A percentile compares a stretch with the other conserved stretches of the same genome.
Conservation (phyloP, 306 rosid genomes). For the Benincasa hispida region DNA sequence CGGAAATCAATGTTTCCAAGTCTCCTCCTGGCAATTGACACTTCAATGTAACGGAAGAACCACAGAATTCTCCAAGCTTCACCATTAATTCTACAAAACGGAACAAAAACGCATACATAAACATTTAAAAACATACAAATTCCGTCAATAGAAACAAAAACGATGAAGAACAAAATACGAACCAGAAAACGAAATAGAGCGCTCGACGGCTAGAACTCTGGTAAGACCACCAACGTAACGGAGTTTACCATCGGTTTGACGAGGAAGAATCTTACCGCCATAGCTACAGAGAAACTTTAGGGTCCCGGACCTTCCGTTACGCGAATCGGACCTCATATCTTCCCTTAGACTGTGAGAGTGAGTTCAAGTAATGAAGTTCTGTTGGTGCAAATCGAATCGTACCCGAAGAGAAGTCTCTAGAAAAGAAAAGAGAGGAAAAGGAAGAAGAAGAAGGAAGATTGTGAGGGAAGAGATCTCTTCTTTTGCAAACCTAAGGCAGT, state of each 20-base stretch:
- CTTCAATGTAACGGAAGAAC: constrained; percentile 36
- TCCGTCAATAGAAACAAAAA: neutral
- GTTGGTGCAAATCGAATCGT: neutral
- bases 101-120: neutral
- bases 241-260: constrained; percentile 51
- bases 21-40: constrained; percentile 77
- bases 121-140: neutral
- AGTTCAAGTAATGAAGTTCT: neutral
- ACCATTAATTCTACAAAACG: constrained; percentile 41
- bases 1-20: constrained; percentile 63
- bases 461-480: neutral
- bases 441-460: neutral
- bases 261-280: constrained; percentile 77
- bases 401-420: neutral
- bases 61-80: constrained; percentile 67
- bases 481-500: constrained; percentile 24
- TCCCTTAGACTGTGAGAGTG: neutral
- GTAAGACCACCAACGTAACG: constrained; percentile 84
- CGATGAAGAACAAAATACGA: neutral
- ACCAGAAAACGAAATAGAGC: constrained; percentile 60
- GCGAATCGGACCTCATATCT: neutral
- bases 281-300: constrained; percentile 75
- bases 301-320: neutral
- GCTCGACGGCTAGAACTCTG: constrained; percentile 55
- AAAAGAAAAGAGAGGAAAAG: neutral